A percentile compares a stretch with the other conserved stretches of the same genome.
Evolutionary conservation across 768 basidiomycete genomes (phyloP).

Genomic region (Rhizopogon vesiculosus): DNA sequence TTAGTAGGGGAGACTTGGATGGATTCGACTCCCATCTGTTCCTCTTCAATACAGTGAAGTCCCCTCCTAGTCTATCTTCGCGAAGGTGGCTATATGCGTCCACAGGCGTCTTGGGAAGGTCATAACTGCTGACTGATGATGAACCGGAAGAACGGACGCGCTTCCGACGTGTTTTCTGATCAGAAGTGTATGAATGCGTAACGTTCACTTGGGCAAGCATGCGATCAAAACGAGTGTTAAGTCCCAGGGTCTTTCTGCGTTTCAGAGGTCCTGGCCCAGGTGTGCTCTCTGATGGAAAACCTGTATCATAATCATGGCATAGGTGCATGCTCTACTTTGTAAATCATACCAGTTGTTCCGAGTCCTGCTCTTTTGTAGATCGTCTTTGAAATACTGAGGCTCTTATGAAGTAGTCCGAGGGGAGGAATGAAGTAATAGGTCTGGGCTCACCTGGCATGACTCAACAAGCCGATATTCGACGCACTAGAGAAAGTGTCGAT

Average conservation of each 20-base stretch:
- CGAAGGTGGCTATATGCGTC: conserved; percentile 33
- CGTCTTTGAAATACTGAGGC: conserved; percentile 6
- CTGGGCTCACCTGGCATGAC: not conserved
- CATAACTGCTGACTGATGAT: conserved; percentile 39
- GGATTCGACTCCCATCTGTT: conserved; percentile 5
- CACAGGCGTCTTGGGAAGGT: conserved; percentile 35
- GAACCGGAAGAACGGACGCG: conserved; percentile 38
- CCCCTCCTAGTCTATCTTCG: conserved; percentile 31
- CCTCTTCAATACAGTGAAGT: conserved; percentile 43
- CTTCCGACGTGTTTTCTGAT: conserved; percentile 20
- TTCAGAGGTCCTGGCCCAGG: conserved; percentile 28
- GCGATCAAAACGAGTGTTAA: conserved; percentile 60
- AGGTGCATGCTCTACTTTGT: no score
- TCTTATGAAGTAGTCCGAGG: not conserved
- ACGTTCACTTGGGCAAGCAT: conserved; percentile 61
- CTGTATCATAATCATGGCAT: not conserved
- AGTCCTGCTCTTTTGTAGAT: not conserved
- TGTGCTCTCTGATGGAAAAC: conserved; percentile 1
- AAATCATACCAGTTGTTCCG: not conserved
- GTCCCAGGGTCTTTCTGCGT: conserved; percentile 41
- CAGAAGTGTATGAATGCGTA: conserved; percentile 21
- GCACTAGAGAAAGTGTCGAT: not conserved
- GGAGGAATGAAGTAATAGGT: no score
- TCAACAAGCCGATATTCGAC: not conserved
- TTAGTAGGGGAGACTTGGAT: not conserved